phyloP scores from a whole-genome alignment of 108 stramenopile genomes.

The Pelagomonas calceolata region DNA sequence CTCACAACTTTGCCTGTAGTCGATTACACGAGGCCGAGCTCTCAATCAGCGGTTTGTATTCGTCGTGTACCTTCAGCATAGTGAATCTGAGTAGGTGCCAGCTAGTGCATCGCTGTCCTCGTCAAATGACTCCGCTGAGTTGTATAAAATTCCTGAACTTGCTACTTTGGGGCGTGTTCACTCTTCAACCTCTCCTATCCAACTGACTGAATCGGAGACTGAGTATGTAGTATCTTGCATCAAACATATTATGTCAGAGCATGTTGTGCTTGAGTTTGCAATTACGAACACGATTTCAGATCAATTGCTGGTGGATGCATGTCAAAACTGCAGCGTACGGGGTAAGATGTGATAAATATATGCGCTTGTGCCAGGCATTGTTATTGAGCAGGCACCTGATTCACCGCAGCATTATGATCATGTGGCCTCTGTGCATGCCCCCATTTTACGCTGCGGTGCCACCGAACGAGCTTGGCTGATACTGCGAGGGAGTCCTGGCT shows the following conservation, averaged over 20 bases:
- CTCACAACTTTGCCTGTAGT: slow-evolving; percentile 62
- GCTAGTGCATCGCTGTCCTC: too few species aligned
- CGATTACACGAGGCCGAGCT: slow-evolving; percentile 33
- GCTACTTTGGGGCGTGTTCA: slow-evolving; percentile 66
- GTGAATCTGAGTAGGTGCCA: too few species aligned
- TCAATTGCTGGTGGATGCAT: slow-evolving; percentile 70
- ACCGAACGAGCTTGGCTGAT: slow-evolving; percentile 62
- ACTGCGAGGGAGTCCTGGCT: slow-evolving; percentile 43
- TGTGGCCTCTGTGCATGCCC: too few species aligned
- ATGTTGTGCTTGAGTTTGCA: slow-evolving; percentile 78
- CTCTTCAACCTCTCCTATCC: slow-evolving; percentile 50
- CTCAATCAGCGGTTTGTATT: too few species aligned
- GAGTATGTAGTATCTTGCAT: slow-evolving; percentile 75
- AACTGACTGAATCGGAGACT: slow-evolving; percentile 70
- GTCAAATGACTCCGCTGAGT: too few species aligned
- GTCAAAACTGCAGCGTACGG: too few species aligned
- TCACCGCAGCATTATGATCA: too few species aligned
- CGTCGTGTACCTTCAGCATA: too few species aligned
- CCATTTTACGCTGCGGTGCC: too few species aligned
- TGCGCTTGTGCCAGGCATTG: too few species aligned
- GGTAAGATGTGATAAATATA: too few species aligned
- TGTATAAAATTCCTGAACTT: slow-evolving; percentile 74
- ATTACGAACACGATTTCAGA: slow-evolving; percentile 87
- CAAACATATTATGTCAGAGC: slow-evolving; percentile 75
- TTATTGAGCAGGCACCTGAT: too few species aligned